Evolutionary conservation across 495 filamentous ascomycete species (phyloP), one percentile per base, ranked within the genome.

Genomic region (Hypomontagnella monticulosa): DNA sequence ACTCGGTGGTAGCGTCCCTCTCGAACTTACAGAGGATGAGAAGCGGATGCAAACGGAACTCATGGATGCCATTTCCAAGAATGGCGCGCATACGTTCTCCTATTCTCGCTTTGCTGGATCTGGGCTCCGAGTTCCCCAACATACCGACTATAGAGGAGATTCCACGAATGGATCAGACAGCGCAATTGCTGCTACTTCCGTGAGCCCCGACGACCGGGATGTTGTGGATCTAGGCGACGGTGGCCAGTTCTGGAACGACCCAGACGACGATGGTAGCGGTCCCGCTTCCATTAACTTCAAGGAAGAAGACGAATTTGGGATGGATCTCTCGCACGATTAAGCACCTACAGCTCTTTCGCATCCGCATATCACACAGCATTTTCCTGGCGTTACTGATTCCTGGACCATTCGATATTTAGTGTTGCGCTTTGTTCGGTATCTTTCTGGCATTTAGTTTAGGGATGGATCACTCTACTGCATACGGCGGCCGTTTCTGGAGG

Each of bases 1-100:
- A 47, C 80, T 91, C 0, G 93, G 93, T 16, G 87, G 87, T 14
- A 83, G 77, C 4, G 91, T 89, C 72, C 93, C 93, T 0, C 93
- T 95, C 66, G 89, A 95, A 60, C 83, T 89, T 50, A 92, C 88
- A 4, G 95, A 99, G 69, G 95, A 97, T 34, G 95, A 99, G 75
- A 89, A 88, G 71, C 89, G 95, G 15, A 97, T 99, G 95, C 90
- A 91, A 40, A 92, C 87, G 7, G 95, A 99, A 76, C 85, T 99
- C 27, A 80, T 91, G 62, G 91, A 93, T 66, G 90, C 94, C 0
- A 83, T 97, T 69, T 81, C 89, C 72, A 89, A 88, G 79, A 93
- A 91, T 61, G 88, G 89, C 14, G 81, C 86, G n/a, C 69, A 68
- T 73, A 77, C 68, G 79, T 96, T 96, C 73, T 82, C 80, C 19